These are phyloP conservation scores for Raffaelea albimanens DNA, from an alignment of 2,329 filamentous ascomycete genomes.

Conservation along the genomic window DNA sequence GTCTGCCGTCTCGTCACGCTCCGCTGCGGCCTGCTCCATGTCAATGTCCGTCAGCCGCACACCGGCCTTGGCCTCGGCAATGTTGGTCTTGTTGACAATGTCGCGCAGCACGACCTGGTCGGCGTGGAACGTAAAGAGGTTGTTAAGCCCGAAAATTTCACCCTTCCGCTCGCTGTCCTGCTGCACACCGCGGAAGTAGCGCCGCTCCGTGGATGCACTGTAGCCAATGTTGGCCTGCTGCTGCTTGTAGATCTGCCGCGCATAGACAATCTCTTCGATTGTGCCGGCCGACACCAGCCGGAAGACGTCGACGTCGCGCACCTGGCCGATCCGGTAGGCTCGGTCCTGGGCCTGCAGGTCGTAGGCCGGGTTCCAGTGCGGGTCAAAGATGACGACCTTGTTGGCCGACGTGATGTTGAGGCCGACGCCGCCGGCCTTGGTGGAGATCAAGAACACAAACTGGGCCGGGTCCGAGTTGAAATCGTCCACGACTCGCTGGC, in stretches of 20 bases:
- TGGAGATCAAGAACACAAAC: slow-evolving; percentile 94
- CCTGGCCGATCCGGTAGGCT: slow-evolving; percentile 91
- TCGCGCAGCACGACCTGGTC: slow-evolving; percentile 78
- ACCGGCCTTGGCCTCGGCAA: slow-evolving; percentile 83
- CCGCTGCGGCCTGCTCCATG: slow-evolving; percentile 42
- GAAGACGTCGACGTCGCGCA: slow-evolving; percentile 89
- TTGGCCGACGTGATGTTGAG: slow-evolving; percentile 96
- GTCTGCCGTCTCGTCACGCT: slow-evolving; percentile 39
- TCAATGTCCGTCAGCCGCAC: slow-evolving; percentile 73
- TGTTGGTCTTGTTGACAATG: slow-evolving; percentile 96
- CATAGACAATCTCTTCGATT: slow-evolving; percentile 95
- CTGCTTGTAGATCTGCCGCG: slow-evolving; percentile 96
- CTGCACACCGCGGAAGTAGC: slow-evolving; percentile 94
- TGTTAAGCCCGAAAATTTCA: slow-evolving; percentile 85
- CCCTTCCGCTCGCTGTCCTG: slow-evolving; percentile 74
- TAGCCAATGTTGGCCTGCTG: slow-evolving; percentile 98
- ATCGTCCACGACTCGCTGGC: slow-evolving; percentile 72
- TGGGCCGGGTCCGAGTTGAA: slow-evolving; percentile 83
- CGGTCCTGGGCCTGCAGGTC: slow-evolving; percentile 94
- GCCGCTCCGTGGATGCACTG: slow-evolving; percentile 79
- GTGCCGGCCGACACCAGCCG: slow-evolving; percentile 84
- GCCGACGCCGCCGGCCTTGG: slow-evolving; percentile 84
- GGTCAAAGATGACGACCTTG: slow-evolving; percentile 94
- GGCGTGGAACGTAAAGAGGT: slow-evolving; percentile 75
- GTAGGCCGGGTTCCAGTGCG: slow-evolving; percentile 94